These are phyloP conservation scores for Bacidia gigantensis DNA, from an alignment of 495 filamentous ascomycete genomes.

Conservation along the genomic window DNA sequence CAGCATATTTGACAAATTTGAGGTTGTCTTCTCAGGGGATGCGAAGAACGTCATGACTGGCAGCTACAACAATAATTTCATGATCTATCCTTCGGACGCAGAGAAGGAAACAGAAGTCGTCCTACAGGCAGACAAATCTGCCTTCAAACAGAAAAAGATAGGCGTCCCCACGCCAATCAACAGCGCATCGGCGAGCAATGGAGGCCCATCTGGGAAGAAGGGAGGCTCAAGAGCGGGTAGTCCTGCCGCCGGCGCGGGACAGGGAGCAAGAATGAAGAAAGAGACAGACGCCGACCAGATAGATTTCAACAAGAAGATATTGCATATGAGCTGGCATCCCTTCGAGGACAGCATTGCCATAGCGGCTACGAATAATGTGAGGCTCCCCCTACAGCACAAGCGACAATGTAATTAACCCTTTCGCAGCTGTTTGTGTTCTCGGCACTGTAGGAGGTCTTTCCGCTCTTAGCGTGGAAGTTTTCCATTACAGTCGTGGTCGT, in stretches of 20 bases:
- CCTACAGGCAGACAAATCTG: constrained; percentile 93
- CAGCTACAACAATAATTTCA: constrained; percentile 99
- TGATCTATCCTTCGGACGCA: constrained; percentile 97
- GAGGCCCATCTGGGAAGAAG: constrained; percentile 54
- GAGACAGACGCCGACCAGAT: constrained; percentile 99
- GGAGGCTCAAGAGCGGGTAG: constrained; percentile 74
- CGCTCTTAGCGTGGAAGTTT: too few species aligned
- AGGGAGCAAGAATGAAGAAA: constrained; percentile 91
- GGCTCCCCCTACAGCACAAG: constrained; percentile 21
- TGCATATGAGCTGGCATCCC: constrained; percentile 99
- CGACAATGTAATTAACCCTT: constrained; percentile 14
- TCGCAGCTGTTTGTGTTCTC: constrained; percentile 90
- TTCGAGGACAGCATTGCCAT: constrained; percentile 99
- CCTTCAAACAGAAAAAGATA: constrained; percentile 99
- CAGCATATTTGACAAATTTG: constrained; percentile 99
- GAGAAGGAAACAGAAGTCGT: constrained; percentile 95
- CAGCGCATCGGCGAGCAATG: constrained; percentile 39
- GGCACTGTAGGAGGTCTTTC: constrained; percentile 52
- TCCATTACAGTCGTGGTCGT: too few species aligned
- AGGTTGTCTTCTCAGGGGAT: constrained; percentile 97
- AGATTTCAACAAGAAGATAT: constrained; percentile 99
- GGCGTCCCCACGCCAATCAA: constrained; percentile 97
- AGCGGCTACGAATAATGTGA: constrained; percentile 97
- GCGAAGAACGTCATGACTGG: constrained; percentile 99
- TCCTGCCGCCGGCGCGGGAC: constrained; percentile 66